phyloP scores from a whole-genome alignment of 176 grass and related monocot species.

The Melocanna baccifera region DNA sequence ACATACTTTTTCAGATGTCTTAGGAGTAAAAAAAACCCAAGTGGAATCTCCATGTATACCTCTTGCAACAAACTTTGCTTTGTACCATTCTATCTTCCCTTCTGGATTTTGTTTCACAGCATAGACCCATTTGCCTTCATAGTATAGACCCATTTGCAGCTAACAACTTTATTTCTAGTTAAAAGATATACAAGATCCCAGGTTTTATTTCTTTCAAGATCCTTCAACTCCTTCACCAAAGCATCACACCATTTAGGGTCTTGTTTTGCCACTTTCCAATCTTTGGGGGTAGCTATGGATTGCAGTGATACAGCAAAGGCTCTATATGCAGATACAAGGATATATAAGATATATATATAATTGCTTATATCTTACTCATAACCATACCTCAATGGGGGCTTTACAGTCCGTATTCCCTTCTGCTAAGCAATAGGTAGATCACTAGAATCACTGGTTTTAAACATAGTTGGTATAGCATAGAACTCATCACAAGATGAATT shows the following conservation, averaged over 20 bases:
- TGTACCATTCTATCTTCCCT: no score
- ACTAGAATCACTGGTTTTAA: neutral
- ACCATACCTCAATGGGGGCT: neutral
- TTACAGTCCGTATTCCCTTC: neutral
- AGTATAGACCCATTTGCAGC: neutral
- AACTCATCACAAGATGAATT: neutral
- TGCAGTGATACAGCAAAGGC: neutral
- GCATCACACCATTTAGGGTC: neutral
- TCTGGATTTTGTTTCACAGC: neutral
- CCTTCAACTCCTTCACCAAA: neutral
- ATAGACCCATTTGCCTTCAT: neutral
- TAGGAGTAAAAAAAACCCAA: no score
- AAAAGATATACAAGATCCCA: neutral
- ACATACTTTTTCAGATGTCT: no score
- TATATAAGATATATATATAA: neutral
- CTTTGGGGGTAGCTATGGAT: no score
- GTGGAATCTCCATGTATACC: no score
- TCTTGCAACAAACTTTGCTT: no score
- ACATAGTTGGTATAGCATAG: neutral
- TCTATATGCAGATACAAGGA: neutral
- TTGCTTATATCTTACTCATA: neutral
- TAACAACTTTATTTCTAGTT: neutral
- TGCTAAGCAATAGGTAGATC: neutral
- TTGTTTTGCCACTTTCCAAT: neutral
- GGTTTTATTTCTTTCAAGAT: neutral